Evolutionary conservation across 441 rosid species (phyloP).

Genomic region (Populus trichocarpa): DNA sequence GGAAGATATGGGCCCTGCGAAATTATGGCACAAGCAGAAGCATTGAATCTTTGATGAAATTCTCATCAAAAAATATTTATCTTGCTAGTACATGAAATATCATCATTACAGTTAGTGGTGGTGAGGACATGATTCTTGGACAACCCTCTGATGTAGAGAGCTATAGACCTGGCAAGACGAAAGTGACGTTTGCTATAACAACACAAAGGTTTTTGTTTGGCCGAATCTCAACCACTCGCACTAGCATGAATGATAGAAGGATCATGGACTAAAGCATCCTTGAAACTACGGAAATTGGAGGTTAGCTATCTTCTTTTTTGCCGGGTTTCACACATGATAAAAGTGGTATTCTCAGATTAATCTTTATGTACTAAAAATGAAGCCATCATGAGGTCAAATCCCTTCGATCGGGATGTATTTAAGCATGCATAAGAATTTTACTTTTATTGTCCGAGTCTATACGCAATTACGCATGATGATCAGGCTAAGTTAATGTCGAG

Average conservation of each 20-base stretch:
- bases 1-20: background rate
- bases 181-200: background rate
- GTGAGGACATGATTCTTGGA: slow-evolving; percentile 23
- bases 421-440: too few relatives aligned
- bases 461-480: too few relatives aligned
- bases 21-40: background rate
- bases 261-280: background rate
- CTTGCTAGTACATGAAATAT: background rate
- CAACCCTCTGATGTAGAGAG: background rate
- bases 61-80: background rate
- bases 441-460: too few relatives aligned
- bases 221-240: slow-evolving; percentile 24
- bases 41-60: background rate
- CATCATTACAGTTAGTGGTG: slow-evolving; percentile 25
- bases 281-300: background rate
- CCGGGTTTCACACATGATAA: background rate
- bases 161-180: background rate
- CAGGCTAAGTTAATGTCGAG: too few relatives aligned
- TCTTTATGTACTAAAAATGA: too few relatives aligned
- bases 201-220: background rate
- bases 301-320: too few relatives aligned
- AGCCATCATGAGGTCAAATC: too few relatives aligned
- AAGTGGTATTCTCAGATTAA: background rate
- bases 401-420: too few relatives aligned
- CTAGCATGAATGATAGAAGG: background rate